Evolutionary conservation across 257 asterid species (phyloP).

Genomic region (Mitragyna speciosa): DNA sequence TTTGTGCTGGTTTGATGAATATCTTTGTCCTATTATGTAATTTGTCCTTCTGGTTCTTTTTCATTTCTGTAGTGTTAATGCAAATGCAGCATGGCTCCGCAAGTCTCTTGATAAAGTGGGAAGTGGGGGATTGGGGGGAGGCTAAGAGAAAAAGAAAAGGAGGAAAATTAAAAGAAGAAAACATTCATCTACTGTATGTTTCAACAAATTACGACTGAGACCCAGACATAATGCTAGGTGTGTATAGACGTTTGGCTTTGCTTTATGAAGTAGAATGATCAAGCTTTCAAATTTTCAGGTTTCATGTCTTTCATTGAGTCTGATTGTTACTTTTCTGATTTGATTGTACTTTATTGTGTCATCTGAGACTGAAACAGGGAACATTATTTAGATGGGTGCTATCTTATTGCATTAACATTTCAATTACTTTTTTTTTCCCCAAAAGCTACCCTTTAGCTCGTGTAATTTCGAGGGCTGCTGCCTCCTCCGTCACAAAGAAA

Average conservation of each 20-base stretch:
- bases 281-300: neutral
- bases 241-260: conserved; percentile 13
- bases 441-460: neutral
- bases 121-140: too few relatives aligned
- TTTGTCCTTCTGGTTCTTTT: conserved; percentile 12
- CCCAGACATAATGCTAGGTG: conserved; percentile 5
- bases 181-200: neutral
- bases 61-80: neutral
- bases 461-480: neutral
- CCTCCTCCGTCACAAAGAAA: neutral
- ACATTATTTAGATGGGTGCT: too few relatives aligned
- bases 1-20: conserved; percentile 22
- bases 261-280: neutral
- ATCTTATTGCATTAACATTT: neutral
- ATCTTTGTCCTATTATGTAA: conserved; percentile 17
- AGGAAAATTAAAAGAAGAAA: neutral
- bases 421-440: neutral
- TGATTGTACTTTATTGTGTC: too few relatives aligned
- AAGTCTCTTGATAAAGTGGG: neutral
- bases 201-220: neutral
- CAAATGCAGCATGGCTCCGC: neutral
- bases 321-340: neutral
- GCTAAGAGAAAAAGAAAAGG: neutral
- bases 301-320: neutral
- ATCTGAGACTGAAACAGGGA: neutral